These are phyloP conservation scores for Lecanicillium sp. DNA, from an alignment of 2,329 filamentous ascomycete genomes.

Conservation along the genomic window DNA sequence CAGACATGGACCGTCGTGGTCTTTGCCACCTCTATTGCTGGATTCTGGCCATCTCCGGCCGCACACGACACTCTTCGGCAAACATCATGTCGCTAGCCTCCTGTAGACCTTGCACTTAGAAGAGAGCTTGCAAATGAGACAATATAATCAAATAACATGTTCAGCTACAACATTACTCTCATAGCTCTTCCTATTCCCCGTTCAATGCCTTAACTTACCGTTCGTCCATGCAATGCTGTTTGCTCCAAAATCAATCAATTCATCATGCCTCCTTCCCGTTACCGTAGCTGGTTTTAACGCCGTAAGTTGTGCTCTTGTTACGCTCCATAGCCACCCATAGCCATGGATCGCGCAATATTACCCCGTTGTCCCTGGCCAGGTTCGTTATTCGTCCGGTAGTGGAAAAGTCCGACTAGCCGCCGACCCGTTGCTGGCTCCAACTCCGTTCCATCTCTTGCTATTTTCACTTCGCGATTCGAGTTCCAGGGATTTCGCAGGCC, in stretches of 20 bases:
- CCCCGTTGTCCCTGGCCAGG: no score
- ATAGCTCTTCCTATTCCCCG: neutral
- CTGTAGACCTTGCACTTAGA: no score
- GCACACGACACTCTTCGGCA: neutral
- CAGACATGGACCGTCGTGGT: no score
- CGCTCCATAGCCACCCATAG: no score
- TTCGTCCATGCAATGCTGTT: conserved; percentile 3
- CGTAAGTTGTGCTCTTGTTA: no score
- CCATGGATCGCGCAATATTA: no score
- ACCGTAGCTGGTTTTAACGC: no score
- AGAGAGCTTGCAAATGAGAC: neutral
- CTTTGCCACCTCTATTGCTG: no score
- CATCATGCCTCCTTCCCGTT: neutral
- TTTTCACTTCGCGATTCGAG: conserved; percentile 90
- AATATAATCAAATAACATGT: no score
- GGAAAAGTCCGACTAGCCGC: conserved; percentile 71
- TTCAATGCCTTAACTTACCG: neutral
- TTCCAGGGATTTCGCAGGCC: conserved; percentile 92
- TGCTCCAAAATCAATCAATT: conserved; percentile 3
- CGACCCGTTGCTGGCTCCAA: conserved; percentile 75
- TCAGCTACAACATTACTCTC: no score
- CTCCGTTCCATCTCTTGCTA: conserved; percentile 89
- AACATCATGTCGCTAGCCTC: neutral
- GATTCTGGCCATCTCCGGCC: no score
- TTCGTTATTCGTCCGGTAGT: conserved; percentile 26